phyloP scores from a whole-genome alignment of 2,329 filamentous ascomycete genomes.

The Pseudogymnoascus sp. region DNA sequence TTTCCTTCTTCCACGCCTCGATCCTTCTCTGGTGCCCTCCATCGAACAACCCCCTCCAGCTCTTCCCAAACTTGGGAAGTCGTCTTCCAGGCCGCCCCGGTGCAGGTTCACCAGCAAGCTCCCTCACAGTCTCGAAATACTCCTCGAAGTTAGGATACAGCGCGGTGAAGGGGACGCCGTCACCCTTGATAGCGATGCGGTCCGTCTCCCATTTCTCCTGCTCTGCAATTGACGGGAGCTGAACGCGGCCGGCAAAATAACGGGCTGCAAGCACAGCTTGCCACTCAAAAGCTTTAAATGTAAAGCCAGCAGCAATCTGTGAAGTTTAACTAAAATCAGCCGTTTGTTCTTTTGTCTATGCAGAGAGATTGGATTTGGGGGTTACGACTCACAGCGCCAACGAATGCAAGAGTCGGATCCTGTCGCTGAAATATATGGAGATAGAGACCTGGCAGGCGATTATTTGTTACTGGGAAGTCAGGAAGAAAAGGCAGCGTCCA shows the following conservation, averaged over 20 bases:
- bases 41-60: conserved; percentile 47
- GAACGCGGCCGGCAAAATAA: conserved; percentile 48
- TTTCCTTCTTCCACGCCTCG: conserved; percentile 51
- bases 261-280: conserved; percentile 58
- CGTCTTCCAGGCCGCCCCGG: neutral
- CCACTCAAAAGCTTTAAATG: conserved; percentile 65
- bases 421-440: conserved; percentile 51
- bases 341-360: neutral
- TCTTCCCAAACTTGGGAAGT: conserved; percentile 37
- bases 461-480: conserved; percentile 41
- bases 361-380: too few species aligned
- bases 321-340: neutral
- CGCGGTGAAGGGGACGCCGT: conserved; percentile 50
- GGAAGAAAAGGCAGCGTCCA: conserved; percentile 59
- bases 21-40: conserved; percentile 50
- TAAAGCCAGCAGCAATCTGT: conserved; percentile 45
- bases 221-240: conserved; percentile 43
- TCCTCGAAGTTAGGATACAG: conserved; percentile 55
- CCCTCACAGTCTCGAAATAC: conserved; percentile 54
- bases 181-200: conserved; percentile 47
- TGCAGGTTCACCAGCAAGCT: conserved; percentile 41
- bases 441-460: conserved; percentile 50
- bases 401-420: conserved; percentile 51
- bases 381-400: conserved; percentile 44
- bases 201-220: conserved; percentile 53